Percentiles rank a stretch among this genome's conserved stretches.
phyloP scores from a whole-genome alignment of 768 basidiomycete species.

The Lyophyllum decastes region DNA sequence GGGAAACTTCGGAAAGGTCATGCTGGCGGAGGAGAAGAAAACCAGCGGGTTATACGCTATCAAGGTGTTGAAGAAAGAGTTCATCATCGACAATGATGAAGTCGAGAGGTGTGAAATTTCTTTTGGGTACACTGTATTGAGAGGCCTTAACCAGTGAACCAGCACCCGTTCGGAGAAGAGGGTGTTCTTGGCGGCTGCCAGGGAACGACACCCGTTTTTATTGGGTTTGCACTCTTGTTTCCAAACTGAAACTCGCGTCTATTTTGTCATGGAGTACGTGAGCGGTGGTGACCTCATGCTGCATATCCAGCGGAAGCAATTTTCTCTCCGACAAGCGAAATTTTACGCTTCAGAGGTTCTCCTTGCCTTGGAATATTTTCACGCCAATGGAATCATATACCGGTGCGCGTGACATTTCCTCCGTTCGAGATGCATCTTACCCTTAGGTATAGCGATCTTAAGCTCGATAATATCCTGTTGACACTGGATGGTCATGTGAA shows the following conservation, averaged over 20 bases:
- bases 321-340: conserved; percentile 97
- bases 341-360: conserved; percentile 98
- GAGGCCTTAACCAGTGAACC: conserved; percentile 14
- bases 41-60: conserved; percentile 91
- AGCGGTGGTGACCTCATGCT: conserved; percentile 99
- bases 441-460: conserved; percentile 71
- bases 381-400: conserved; percentile 98
- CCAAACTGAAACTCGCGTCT: conserved; percentile 98
- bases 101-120: conserved; percentile 78
- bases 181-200: conserved; percentile 95
- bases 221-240: conserved; percentile 98
- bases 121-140: not conserved
- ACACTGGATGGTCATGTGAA: conserved; percentile 98
- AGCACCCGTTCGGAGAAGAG: conserved; percentile 99
- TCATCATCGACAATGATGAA: conserved; percentile 99
- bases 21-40: conserved; percentile 98
- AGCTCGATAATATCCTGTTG: conserved; percentile 95
- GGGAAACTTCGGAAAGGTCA: conserved; percentile 99
- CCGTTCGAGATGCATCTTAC: conserved; percentile 3
- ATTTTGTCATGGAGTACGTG: conserved; percentile 99
- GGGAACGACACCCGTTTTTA: conserved; percentile 96
- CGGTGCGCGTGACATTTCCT: conserved; percentile 53
- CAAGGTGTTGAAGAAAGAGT: conserved; percentile 99
- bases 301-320: conserved; percentile 98
- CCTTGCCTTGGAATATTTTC: conserved; percentile 96